A percentile compares a stretch with the other conserved stretches of the same genome.
phyloP scores from a whole-genome alignment of 148 eudicot species.

The Rhododendron kiyosumense region DNA sequence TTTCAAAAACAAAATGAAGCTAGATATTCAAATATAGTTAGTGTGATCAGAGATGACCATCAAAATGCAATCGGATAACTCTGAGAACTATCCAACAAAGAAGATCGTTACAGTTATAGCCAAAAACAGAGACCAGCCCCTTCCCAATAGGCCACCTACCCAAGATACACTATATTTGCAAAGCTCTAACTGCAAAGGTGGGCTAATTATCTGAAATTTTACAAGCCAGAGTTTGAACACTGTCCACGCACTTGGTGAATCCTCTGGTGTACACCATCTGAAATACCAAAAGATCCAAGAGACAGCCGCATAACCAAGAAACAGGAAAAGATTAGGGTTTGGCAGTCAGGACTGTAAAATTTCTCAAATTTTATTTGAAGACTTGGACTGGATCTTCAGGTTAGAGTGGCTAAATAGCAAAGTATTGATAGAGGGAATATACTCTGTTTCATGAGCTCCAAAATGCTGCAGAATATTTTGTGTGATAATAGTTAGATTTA shows the following conservation, averaged over 20 bases:
- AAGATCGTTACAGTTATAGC: background rate
- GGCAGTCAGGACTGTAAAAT: background rate
- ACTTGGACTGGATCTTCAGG: background rate
- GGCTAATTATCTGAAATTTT: background rate
- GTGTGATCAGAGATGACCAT: background rate
- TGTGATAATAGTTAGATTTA: background rate
- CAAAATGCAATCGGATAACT: slow-evolving; percentile 1
- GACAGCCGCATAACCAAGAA: background rate
- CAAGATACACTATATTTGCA: slow-evolving; percentile 5
- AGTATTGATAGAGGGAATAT: background rate
- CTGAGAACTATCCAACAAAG: background rate
- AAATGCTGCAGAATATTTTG: background rate
- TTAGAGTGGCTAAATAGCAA: background rate
- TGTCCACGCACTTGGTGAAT: background rate
- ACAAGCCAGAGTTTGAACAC: background rate
- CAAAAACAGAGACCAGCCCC: background rate
- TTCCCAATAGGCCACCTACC: background rate
- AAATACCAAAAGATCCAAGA: background rate
- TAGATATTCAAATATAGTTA: background rate
- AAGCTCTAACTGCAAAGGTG: background rate
- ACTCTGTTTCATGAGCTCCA: background rate
- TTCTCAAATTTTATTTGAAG: background rate
- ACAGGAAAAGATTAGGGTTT: background rate
- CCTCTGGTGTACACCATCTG: background rate
- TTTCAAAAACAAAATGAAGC: too few relatives aligned